Base-by-base conservation (phyloP, 2,329 filamentous ascomycete genomes). In the Lachnellula cervina region DNA sequence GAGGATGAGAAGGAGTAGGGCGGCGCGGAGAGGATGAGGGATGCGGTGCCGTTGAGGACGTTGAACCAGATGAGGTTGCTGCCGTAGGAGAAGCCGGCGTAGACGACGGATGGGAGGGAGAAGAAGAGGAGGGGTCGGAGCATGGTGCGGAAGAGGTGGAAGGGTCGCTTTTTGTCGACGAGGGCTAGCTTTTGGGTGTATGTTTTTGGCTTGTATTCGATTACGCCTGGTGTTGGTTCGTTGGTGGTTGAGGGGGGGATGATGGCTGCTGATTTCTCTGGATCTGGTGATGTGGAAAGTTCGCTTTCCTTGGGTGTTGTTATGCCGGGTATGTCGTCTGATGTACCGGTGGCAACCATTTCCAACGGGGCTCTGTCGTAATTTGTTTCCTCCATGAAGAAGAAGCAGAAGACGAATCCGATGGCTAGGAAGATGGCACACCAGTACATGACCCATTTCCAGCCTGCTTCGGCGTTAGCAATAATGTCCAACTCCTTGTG, bases 311-410 rank as follows among this genome's bases (percentile, higher is more conserved):
- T 58, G 32, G 56, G 57, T 4, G 56, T 64, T 21, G 21, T 35
- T 11, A 35, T 56, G 19, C 49, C 56, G 16, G 55, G 54, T 17
- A 55, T 61, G 6, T 53, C 37, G 4, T 14, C 40, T 16, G 46
- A 32, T 2, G 52, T n/a, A n/a, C n/a, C n/a, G n/a, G n/a, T 47
- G 3, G 23, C 23, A 4, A 52, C 51, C 43, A 60, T 58, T 34
- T 61, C 56, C 8, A 58, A 19, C 5, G 60, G 56, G 6, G 43
- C 54, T n/a, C 66, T 61, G 38, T 66, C 59, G 51, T 64, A 68
- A n/a, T 65, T 83, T 5, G 81, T 83, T 66, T 84, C 82, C 66
- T 84, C 82, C 73, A 83, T 77, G 66, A 79, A 77, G 62, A 84
- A 79, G 69, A 82, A 83, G 1, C 79, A 68, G 59, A 81, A 73